Percentiles rank a stretch among this genome's conserved stretches.
These are phyloP conservation scores for Lachnellula arida DNA, from an alignment of 2,329 filamentous ascomycete species.

Conservation along the genomic window DNA sequence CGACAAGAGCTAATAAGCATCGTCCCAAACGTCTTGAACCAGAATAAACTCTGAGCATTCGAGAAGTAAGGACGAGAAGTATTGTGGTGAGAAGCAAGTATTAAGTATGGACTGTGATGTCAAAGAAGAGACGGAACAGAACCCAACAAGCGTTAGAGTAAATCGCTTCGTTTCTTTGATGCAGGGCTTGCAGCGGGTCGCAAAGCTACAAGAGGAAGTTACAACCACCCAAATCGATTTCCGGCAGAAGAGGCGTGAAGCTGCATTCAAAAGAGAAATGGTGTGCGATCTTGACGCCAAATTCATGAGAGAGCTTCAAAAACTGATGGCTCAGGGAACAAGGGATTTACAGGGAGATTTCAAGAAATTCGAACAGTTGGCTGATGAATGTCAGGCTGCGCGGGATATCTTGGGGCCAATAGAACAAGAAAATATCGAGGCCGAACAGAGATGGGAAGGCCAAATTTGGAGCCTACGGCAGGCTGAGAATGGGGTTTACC, in stretches of 20 bases:
- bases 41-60: too few relatives aligned
- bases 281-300: slow-evolving; percentile 19
- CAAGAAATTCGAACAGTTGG: slow-evolving; percentile 10
- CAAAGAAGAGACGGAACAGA: neutral
- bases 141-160: neutral
- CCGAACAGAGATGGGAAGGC: slow-evolving; percentile 18
- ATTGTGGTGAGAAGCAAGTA: neutral
- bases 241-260: slow-evolving; percentile 22
- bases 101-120: neutral
- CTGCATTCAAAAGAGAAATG: slow-evolving; percentile 15
- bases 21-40: too few relatives aligned
- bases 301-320: slow-evolving; percentile 25
- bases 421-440: slow-evolving; percentile 21
- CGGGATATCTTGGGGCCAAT: slow-evolving; percentile 22
- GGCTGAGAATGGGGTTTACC: slow-evolving; percentile 14
- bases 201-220: slow-evolving; percentile 14
- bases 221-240: slow-evolving; percentile 15
- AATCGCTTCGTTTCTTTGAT: slow-evolving; percentile 15
- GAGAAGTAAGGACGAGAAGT: neutral
- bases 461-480: slow-evolving; percentile 18
- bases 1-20: too few relatives aligned
- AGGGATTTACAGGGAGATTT: slow-evolving; percentile 8
- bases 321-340: slow-evolving; percentile 13
- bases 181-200: slow-evolving; percentile 9
- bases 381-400: slow-evolving; percentile 17